Evolutionary conservation across 306 rosid species (phyloP), one percentile per base, ranked within the genome.

Genomic region (Prunus mongolica): DNA sequence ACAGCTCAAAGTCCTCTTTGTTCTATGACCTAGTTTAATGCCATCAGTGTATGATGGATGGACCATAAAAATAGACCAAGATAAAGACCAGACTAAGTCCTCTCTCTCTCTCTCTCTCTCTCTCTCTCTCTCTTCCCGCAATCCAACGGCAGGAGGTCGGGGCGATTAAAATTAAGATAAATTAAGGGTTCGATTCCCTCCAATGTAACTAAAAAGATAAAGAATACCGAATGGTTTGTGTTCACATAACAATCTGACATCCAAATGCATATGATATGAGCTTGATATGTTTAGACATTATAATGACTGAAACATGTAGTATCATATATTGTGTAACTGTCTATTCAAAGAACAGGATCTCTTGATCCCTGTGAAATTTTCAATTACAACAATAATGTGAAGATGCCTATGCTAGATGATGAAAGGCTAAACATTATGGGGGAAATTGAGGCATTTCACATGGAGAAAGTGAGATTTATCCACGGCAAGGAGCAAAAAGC

Each of bases 401-500:
- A 22, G 4, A 61, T 46, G 46, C 80, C 80, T 58, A 58, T 57
- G 61, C 34, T 69, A 28, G 34, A 56, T 18, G 46, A 41, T 45
- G 12, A 57, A 65, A 47, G 19, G 32, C 27, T 63, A 5, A 12
- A 57, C 47, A 45, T 22, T 7, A 55, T 12, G 14, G 16, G 28
- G 64, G 67, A 22, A 10, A 30, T 5, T 34, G 46, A 54, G 28
- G 18, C 30, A 58, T 58, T 56, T 20, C 12, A 56, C 27, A 3
- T 56, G 62, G 62, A 56, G 62, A 7, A 9, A 20, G 28, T 56
- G 14, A 56, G 62, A 12, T 22, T 56, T 56, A n/a, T 56, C 11
- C 62, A 56, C 28, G 10, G 28, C 28, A 20, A 56, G 28, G 62
- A 20, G 28, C 62, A 20, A 56, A 56, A 56, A 56, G 9, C 25